Conservation (phyloP, 179 eudicot genomes). For the Actinidia polygama region DNA sequence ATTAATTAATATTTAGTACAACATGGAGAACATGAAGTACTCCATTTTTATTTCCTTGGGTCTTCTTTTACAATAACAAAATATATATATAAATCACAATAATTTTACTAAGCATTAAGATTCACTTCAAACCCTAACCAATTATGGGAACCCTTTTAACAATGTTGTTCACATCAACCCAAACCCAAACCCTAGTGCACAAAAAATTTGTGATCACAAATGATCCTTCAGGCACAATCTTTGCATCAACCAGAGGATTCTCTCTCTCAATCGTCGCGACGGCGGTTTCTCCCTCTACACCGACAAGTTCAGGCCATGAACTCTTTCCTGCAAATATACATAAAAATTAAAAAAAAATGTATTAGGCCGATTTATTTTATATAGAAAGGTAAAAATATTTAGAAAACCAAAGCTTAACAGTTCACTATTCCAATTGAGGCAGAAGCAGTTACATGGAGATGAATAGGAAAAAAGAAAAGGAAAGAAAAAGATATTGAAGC, state of each 20-base stretch:
- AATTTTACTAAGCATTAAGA: not conserved
- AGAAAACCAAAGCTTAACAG: too few species aligned
- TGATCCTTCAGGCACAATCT: not conserved
- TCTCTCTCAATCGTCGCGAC: conserved; percentile 15
- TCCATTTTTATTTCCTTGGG: not conserved
- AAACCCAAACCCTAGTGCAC: conserved; percentile 19
- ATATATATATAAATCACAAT: not conserved
- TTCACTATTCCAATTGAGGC: too few species aligned
- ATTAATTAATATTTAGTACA: not conserved
- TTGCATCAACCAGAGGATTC: conserved; percentile 18
- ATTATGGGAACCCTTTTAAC: not conserved
- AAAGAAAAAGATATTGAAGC: too few species aligned
- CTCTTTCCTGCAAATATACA: conserved; percentile 26
- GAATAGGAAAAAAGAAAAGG: too few species aligned
- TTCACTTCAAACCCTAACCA: not conserved
- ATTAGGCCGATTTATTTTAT: too few species aligned
- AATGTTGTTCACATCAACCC: not conserved
- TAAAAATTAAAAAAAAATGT: too few species aligned
- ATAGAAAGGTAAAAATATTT: too few species aligned
- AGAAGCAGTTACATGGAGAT: too few species aligned
- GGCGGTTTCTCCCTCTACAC: not conserved
- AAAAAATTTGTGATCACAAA: not conserved
- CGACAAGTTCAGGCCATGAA: conserved; percentile 24
- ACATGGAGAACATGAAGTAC: too few species aligned
- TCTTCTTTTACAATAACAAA: too few species aligned